Percentiles rank a stretch among this genome's conserved stretches.
These are phyloP conservation scores for Hypomontagnella submonticulosa DNA, from an alignment of 495 filamentous ascomycete genomes.

Conservation along the genomic window DNA sequence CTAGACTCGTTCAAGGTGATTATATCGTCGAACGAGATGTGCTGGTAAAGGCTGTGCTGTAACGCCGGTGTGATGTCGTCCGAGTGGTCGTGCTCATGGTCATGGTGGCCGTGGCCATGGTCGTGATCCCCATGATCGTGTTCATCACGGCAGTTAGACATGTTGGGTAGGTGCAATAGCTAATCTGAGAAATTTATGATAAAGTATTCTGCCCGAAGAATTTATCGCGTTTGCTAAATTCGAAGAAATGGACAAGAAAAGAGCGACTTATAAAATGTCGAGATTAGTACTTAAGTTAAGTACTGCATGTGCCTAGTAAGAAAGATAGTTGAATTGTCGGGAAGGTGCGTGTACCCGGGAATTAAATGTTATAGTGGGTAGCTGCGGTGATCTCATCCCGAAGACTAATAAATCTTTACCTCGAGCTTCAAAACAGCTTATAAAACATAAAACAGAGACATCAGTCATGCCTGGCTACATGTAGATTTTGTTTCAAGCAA, in stretches of 20 bases:
- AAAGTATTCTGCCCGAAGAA: too few relatives aligned
- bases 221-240: too few relatives aligned
- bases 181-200: too few relatives aligned
- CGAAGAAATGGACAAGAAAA: too few relatives aligned
- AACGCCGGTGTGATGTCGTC: conserved; percentile 92
- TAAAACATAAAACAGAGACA: too few relatives aligned
- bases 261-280: too few relatives aligned
- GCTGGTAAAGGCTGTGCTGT: conserved; percentile 86
- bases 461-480: too few relatives aligned
- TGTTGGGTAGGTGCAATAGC: conserved; percentile 33
- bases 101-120: conserved; percentile 27
- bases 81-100: conserved; percentile 75
- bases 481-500: too few relatives aligned
- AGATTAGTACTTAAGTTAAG: too few relatives aligned
- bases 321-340: conserved; percentile 11
- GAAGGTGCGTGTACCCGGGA: conserved; percentile 33
- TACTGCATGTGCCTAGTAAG: too few relatives aligned
- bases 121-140: conserved; percentile 53
- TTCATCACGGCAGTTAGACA: conserved; percentile 62
- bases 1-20: conserved; percentile 83
- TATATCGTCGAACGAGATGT: conserved; percentile 89
- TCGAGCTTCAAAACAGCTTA: too few relatives aligned
- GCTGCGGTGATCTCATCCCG: conserved; percentile 20
- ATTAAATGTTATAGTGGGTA: conserved; percentile 16
- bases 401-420: conserved; percentile 1